phyloP scores from a whole-genome alignment of 495 filamentous ascomycete species.

The Pseudevernia furfuracea region DNA sequence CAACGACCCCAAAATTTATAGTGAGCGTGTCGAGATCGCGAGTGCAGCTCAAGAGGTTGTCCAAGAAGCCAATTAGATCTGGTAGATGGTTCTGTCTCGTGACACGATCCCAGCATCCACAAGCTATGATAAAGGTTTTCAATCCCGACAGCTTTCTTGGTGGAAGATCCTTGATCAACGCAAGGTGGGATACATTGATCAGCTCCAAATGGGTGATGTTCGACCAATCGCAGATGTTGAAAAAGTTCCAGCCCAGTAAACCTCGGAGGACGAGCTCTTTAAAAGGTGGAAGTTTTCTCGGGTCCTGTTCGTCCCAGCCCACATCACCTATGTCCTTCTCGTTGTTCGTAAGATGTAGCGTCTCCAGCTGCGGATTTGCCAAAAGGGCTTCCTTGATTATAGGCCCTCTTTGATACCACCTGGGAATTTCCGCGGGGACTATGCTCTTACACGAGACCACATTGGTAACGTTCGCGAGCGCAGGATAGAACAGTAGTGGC shows the following conservation, averaged over 20 bases:
- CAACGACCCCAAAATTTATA: not conserved
- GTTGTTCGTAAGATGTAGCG: not conserved
- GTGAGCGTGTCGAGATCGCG: not conserved
- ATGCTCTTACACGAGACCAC: too few species aligned
- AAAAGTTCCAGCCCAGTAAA: not conserved
- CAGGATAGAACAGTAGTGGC: too few species aligned
- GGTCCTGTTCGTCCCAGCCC: not conserved
- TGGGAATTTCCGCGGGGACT: too few species aligned
- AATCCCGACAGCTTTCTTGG: too few species aligned
- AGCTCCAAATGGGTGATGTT: not conserved
- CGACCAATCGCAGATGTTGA: not conserved
- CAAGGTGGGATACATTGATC: not conserved
- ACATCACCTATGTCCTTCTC: not conserved
- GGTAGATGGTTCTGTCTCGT: too few species aligned
- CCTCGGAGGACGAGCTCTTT: not conserved
- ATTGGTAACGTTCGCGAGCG: too few species aligned
- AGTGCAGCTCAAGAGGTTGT: not conserved
- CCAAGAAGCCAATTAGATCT: not conserved
- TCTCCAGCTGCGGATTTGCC: not conserved
- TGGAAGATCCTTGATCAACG: not conserved
- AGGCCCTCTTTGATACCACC: too few species aligned
- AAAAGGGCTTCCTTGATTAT: too few species aligned
- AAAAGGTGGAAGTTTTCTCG: not conserved
- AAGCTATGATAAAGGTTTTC: not conserved
- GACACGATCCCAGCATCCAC: not conserved